Evolutionary conservation across 768 basidiomycete genomes (phyloP).

Genomic region (Russula sp.): DNA sequence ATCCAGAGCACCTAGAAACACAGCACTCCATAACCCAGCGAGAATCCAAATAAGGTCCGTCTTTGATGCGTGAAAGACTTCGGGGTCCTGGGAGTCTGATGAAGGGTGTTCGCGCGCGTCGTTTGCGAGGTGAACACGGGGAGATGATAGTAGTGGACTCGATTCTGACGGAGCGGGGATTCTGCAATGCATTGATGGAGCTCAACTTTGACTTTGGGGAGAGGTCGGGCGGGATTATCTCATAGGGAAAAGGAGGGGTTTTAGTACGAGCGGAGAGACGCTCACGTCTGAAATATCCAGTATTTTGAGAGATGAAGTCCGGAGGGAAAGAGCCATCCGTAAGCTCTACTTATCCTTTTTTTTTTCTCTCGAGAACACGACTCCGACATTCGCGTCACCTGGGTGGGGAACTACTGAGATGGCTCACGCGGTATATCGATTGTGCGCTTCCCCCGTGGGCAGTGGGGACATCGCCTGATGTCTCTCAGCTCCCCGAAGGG

Average conservation of each 20-base stretch:
- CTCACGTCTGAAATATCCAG: constrained; percentile 6
- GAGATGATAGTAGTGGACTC: constrained; percentile 43
- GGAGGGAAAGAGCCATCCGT: constrained; percentile 19
- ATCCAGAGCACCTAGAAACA: constrained; percentile 80
- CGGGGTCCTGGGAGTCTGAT: neutral
- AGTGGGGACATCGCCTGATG: constrained; percentile 14
- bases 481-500: constrained; percentile 7
- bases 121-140: neutral
- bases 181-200: constrained; percentile 34
- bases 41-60: constrained; percentile 64
- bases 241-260: constrained; percentile 16
- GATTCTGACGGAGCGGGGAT: constrained; percentile 42
- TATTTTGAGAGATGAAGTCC: constrained; percentile 13
- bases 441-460: constrained; percentile 12
- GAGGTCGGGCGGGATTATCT: constrained; percentile 5
- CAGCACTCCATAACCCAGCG: constrained; percentile 72
- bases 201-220: neutral
- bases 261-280: constrained; percentile 17
- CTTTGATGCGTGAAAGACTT: constrained; percentile 29
- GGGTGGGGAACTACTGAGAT: constrained; percentile 7
- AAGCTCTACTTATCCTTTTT: constrained; percentile 10
- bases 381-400: constrained; percentile 19
- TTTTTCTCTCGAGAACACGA: constrained; percentile 12
- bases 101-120: neutral
- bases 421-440: constrained; percentile 13